phyloP scores from a whole-genome alignment of 2,329 filamentous ascomycete genomes.

The Aspergillus pseudoviridinutans region DNA sequence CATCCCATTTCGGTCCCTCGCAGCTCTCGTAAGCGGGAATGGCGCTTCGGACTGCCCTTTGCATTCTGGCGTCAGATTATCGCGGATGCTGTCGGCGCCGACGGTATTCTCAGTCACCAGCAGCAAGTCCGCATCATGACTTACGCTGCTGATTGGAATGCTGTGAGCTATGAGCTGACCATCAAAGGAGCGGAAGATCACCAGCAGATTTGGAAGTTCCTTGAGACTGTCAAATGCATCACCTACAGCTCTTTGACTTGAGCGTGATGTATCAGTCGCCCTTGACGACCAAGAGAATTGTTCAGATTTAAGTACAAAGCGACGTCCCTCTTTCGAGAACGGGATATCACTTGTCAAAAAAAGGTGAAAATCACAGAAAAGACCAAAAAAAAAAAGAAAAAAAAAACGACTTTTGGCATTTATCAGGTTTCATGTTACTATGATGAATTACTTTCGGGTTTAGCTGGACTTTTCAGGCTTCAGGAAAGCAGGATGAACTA shows the following conservation, averaged over 20 bases:
- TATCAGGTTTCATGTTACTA: background rate
- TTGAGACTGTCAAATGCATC: conserved; percentile 31
- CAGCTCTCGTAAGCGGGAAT: conserved; percentile 10
- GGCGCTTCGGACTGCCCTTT: conserved; percentile 25
- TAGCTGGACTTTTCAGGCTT: too few relatives aligned
- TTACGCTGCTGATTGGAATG: conserved; percentile 32
- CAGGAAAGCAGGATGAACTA: background rate
- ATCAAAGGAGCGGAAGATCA: conserved; percentile 25
- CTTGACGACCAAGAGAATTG: background rate
- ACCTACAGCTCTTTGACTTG: conserved; percentile 21
- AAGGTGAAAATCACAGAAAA: background rate
- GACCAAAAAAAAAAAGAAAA: background rate
- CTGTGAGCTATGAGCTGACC: conserved; percentile 24
- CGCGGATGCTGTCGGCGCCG: conserved; percentile 21
- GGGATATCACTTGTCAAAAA: background rate
- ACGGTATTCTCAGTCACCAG: conserved; percentile 21
- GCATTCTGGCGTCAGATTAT: conserved; percentile 30
- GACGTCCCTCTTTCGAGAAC: background rate
- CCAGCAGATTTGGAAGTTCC: conserved; percentile 35
- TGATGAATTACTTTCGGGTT: background rate
- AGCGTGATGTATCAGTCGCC: background rate
- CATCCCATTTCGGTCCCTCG: background rate
- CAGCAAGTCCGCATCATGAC: conserved; percentile 27
- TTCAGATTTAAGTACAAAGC: background rate
- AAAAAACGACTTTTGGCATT: background rate